Evolutionary conservation across 352 stramenopile species (phyloP).

Genomic region (Globisporangium sylvaticum): DNA sequence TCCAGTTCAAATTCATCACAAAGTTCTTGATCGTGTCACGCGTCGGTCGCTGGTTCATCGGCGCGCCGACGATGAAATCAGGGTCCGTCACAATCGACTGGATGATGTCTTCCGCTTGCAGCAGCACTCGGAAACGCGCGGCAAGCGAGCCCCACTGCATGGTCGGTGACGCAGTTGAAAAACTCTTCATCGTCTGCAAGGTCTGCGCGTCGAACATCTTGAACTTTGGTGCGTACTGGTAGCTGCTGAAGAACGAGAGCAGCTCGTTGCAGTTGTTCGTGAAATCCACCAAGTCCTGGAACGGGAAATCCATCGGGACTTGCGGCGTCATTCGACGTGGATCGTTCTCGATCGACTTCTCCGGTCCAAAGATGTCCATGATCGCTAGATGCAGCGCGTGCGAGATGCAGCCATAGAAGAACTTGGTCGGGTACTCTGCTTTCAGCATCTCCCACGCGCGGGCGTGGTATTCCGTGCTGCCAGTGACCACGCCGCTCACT

Average conservation of each 20-base stretch:
- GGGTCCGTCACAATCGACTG: constrained; percentile 72
- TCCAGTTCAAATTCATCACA: constrained; percentile 69
- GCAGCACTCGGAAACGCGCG: constrained; percentile 61
- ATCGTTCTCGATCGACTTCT: constrained; percentile 70
- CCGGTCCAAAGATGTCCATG: constrained; percentile 78
- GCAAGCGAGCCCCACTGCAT: constrained; percentile 71
- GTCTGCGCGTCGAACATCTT: constrained; percentile 73
- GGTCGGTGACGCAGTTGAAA: constrained; percentile 54
- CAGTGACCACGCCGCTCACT: constrained; percentile 72
- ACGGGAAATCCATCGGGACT: constrained; percentile 71
- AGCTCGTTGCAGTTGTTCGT: constrained; percentile 71
- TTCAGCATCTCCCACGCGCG: constrained; percentile 83
- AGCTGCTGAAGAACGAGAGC: constrained; percentile 78
- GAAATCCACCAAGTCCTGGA: constrained; percentile 77
- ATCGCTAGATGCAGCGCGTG: constrained; percentile 76
- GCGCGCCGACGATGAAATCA: constrained; percentile 45
- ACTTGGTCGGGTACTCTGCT: constrained; percentile 79
- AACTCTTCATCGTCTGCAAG: constrained; percentile 73
- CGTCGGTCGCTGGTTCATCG: constrained; percentile 44
- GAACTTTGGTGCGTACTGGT: constrained; percentile 70
- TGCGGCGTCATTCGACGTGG: constrained; percentile 58
- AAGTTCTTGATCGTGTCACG: constrained; percentile 74
- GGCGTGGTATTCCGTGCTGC: constrained; percentile 69
- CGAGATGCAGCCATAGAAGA: constrained; percentile 84
- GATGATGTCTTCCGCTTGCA: constrained; percentile 64